phyloP scores from a whole-genome alignment of 805 yeast genomes.

The Yamadazyma phyllophila region DNA sequence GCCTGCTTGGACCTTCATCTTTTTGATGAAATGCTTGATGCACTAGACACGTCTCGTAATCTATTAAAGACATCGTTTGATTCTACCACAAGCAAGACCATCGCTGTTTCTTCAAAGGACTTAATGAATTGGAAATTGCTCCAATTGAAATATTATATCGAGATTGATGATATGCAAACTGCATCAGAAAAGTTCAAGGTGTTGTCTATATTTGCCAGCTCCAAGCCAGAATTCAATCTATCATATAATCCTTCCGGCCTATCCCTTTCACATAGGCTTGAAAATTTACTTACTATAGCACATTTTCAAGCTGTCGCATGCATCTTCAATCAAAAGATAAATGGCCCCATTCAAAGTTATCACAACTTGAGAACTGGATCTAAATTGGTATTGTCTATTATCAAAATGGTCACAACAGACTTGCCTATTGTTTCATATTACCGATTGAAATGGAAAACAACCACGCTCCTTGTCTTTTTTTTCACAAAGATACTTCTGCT shows the following conservation, averaged over 20 bases:
- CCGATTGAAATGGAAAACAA: conserved; percentile 26
- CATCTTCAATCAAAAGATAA: conserved; percentile 16
- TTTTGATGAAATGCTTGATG: background rate
- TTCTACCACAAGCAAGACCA: background rate
- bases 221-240: conserved; percentile 28
- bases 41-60: background rate
- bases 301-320: conserved; percentile 34
- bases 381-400: conserved; percentile 51
- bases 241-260: background rate
- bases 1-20: background rate
- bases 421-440: background rate
- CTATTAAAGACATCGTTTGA: conserved; percentile 1
- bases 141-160: conserved; percentile 29
- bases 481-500: conserved; percentile 40
- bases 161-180: conserved; percentile 15
- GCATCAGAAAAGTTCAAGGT: conserved; percentile 24
- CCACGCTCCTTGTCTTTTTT: conserved; percentile 31
- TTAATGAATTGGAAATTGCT: conserved; percentile 25
- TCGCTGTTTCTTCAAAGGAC: conserved; percentile 5
- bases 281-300: conserved; percentile 30
- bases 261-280: conserved; percentile 20
- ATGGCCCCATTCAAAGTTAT: conserved; percentile 28
- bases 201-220: conserved; percentile 20
- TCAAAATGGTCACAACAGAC: conserved; percentile 29
- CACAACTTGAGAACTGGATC: conserved; percentile 47